These are phyloP conservation scores for Pseudogymnoascus sp. DNA, from an alignment of 2,329 filamentous ascomycete species.

Conservation along the genomic window DNA sequence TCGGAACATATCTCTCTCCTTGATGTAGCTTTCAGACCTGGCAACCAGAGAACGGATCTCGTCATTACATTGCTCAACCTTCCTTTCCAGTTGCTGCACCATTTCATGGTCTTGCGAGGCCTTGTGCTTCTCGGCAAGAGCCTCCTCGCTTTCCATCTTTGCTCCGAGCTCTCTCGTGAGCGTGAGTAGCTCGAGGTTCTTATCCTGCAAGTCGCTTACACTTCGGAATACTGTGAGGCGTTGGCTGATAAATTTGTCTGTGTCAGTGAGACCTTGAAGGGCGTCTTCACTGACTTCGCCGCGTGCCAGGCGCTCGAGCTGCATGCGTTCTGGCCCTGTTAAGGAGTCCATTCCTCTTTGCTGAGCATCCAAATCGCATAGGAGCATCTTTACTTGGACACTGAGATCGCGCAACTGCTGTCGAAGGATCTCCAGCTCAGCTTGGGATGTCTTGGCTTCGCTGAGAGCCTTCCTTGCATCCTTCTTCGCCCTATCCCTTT, in stretches of 20 bases:
- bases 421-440: conserved; percentile 69
- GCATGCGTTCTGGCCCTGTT: conserved; percentile 60
- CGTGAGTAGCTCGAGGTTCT: conserved; percentile 76
- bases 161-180: conserved; percentile 79
- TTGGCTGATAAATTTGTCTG: conserved; percentile 80
- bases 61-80: conserved; percentile 71
- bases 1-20: conserved; percentile 95
- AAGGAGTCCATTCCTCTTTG: conserved; percentile 71
- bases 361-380: conserved; percentile 75
- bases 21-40: conserved; percentile 85
- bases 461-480: conserved; percentile 69
- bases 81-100: conserved; percentile 62
- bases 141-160: conserved; percentile 85
- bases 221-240: conserved; percentile 85
- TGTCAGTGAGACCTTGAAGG: conserved; percentile 69
- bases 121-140: conserved; percentile 55
- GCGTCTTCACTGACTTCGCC: conserved; percentile 65
- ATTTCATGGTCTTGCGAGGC: conserved; percentile 59
- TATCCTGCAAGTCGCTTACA: conserved; percentile 72
- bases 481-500: conserved; percentile 70
- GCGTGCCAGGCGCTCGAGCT: conserved; percentile 68
- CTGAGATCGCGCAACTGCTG: conserved; percentile 85
- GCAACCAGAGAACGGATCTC: conserved; percentile 74
- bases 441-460: conserved; percentile 53
- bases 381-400: conserved; percentile 79